Base-by-base conservation (phyloP, 2,329 filamentous ascomycete species). In the Talaromyces sp. region DNA sequence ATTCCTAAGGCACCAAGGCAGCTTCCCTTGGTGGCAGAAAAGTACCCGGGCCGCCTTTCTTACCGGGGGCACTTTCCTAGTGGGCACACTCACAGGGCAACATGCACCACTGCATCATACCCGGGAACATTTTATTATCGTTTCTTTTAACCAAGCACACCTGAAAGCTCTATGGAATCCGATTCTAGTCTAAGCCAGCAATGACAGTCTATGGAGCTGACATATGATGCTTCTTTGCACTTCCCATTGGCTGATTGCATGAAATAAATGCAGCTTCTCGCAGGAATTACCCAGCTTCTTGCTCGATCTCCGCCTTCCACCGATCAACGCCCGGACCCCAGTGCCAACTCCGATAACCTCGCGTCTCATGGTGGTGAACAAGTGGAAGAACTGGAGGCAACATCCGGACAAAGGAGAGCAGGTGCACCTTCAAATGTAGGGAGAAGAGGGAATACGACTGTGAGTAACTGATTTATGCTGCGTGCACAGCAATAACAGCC, bases 291-390 rank as follows among this genome's bases (percentile, higher is more conserved):
- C 25, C 46, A 62, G 2, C 43, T 57, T 17, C 43, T 65, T 21
- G 21, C 61, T 21, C 45, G 50, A 33, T 45, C 57, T 53, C 53
- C 51, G 36, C 40, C 60, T 45, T 46, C 59, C 58, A 37, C 40
- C 48, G 53, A 43, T 41, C 31, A 51, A 15, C 46, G 52, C 39
- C n/a, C 40, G 33, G 25, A 53, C 31, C 43, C 36, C 31, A 33
- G 33, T 41, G 37, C 57, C 52, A 31, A 41, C 60, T 52, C 21
- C 54, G 39, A 61, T 58, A 57, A 53, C 35, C 35, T 37, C 45
- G 57, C 61, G 58, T 64, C 65, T 57, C 58, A 67, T 68, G 66
- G 61, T 61, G 64, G 58, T 59, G 64, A 64, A 59, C 61, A 63
- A 40, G 58, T 55, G 33, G 36, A 56, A 36, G 60, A 31, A 50